Evolutionary conservation across 2,329 filamentous ascomycete genomes (phyloP).

Genomic region (Apiospora koreana): DNA sequence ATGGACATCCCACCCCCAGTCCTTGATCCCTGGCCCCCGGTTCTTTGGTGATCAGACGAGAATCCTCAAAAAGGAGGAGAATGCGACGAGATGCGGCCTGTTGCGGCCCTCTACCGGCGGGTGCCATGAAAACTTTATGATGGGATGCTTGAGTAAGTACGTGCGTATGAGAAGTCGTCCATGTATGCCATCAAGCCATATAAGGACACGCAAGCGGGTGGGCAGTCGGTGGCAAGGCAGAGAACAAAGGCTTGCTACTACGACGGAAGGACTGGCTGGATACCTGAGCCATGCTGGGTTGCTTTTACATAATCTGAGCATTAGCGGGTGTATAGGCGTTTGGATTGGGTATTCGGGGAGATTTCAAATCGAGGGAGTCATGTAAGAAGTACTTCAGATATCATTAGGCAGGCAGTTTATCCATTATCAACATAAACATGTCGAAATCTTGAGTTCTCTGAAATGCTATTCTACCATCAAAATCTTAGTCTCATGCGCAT

Average conservation of each 20-base stretch:
- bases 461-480: no score
- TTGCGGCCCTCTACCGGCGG: neutral
- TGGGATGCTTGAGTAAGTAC: neutral
- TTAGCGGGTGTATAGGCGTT: conserved; percentile 1
- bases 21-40: no score
- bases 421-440: neutral
- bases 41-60: neutral
- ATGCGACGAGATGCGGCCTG: neutral
- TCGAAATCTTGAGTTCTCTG: no score
- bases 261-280: neutral
- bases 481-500: no score
- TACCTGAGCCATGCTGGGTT: neutral
- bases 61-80: neutral
- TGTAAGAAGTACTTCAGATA: neutral
- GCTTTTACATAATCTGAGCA: neutral
- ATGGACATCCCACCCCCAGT: no score
- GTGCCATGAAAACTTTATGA: no score
- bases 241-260: neutral
- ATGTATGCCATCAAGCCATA: no score
- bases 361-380: neutral
- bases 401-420: neutral
- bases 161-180: no score
- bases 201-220: no score
- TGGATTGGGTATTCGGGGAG: neutral
- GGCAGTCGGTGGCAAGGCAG: no score